Evolutionary conservation across 2,329 filamentous ascomycete genomes (phyloP), one percentile per base, ranked within the genome.

Genomic region (Penicillium hesseltinei): DNA sequence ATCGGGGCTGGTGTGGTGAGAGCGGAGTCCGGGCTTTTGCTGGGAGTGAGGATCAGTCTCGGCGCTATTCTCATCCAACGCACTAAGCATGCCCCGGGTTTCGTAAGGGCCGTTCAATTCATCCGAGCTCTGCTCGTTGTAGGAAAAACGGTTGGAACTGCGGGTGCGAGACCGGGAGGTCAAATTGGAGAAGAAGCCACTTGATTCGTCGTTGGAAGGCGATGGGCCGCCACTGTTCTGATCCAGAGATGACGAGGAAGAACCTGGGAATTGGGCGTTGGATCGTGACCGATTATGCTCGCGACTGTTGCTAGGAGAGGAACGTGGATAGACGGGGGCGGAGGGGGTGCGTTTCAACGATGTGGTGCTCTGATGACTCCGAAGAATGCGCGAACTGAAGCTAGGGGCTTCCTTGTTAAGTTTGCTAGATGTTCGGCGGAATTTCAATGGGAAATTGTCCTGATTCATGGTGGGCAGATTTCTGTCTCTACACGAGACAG

Each of bases 1-100:
- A 64, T 86, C 82, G 61, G 84, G 79, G 60, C 77, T 82, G 59
- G 84, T 79, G 68, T 83, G 80, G 62, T 78, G 75, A 40, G 78
- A 71, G 50, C 68, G 75, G 35, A 71, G 40, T 75, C 74, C n/a
- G 79, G 78, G 36, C 77, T 77, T 49, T 76, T 63, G 52, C 71
- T 66, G 51, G 71, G 62, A 54, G 55, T 64, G 42, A 59, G 56
- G 62, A 36, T 72, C 64, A 55, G 69, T 63, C 66, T 76, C 68
- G 56, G 68, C 65, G 63, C 68, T 63, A 62, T 71, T 74, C 63
- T 76, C 73, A 63, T 78, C 75, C 50, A 78, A 65, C 19, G 75
- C 74, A 69, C 71, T 75, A 55, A 78, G 68, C 70, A 78, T 77
- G 57, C 72, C 77, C 61, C 73, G 75, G 49, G 73, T 72, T 61